Evolutionary conservation across 345 rosid species (phyloP), one percentile per base, ranked within the genome.

Genomic region (Euphorbia peplus): DNA sequence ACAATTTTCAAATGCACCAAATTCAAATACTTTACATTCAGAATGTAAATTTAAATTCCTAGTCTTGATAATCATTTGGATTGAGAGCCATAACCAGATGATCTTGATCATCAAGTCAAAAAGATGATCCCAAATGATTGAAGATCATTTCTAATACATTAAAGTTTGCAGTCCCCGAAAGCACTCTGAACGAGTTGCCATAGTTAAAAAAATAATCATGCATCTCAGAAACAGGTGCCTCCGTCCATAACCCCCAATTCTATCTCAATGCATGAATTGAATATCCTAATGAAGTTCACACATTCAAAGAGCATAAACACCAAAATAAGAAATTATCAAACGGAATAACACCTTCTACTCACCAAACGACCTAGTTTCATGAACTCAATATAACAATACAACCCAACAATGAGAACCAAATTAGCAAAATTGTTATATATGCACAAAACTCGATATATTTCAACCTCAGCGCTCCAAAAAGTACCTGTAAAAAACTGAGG

Each of bases 401-500:
- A 32, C 7, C 24, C 37, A 29, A 30, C 21, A 4, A 30, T 35
- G 26, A 19, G 24, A 18, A 7, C 8, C 16, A n/a, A 60, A 35
- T 6, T 18, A 60, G 22, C 28, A 37, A 56, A 26, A 21, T 56
- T 56, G 37, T 29, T 56, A 29, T 58, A 16, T 2, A 29, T 15
- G 21, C 39, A 28, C 5, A 30, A 58, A 29, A 30, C 5, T n/a
- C 13, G 18, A 1, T 21, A 53, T 6, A n/a, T 16, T 47, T 21
- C 25, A 8, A 29, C 56, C 13, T 18, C 29, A 24, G 3, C n/a
- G 1, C 14, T 21, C 50, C 60, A 68, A 47, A 64, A 39, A 8
- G 51, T 55, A 92, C 98, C 98, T 3, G 98, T 92, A 60, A 92
- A 92, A 71, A 92, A 92, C 72, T 92, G 98, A n/a, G 98, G 98